phyloP scores from a whole-genome alignment of 106 monocot genomes.

The Allium fistulosum region DNA sequence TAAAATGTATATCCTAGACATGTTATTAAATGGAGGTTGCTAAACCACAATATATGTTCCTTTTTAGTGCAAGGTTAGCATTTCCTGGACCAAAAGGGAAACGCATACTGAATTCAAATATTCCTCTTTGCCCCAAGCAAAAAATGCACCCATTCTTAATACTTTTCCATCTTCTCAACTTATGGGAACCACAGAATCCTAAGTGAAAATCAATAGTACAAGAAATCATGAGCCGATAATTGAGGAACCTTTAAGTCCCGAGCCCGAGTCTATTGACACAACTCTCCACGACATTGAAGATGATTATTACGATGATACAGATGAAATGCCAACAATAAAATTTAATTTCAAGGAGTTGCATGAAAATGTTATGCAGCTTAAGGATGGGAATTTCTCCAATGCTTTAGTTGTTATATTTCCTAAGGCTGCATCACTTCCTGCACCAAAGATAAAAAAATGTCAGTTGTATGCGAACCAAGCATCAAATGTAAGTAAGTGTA shows the following conservation, averaged over 20 bases:
- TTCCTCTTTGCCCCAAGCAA: conserved; percentile 7
- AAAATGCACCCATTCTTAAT: not conserved
- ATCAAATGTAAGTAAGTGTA: conserved; percentile 36
- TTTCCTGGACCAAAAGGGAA: conserved; percentile 60
- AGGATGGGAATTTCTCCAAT: conserved; percentile 46
- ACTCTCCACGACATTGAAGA: conserved; percentile 51
- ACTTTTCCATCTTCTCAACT: conserved; percentile 25
- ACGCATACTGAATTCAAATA: conserved; percentile 23
- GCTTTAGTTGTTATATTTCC: conserved; percentile 45
- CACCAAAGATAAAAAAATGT: conserved; percentile 61
- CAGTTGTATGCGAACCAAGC: conserved; percentile 49
- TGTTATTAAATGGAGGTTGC: not conserved
- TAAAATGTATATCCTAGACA: not conserved
- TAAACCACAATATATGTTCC: not conserved
- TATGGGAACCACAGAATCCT: conserved; percentile 11
- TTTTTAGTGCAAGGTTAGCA: conserved; percentile 61
- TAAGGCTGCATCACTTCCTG: conserved; percentile 28
- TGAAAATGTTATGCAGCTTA: conserved; percentile 25
- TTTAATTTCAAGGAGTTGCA: conserved; percentile 49
- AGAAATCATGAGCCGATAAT: conserved; percentile 46
- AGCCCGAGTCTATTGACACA: conserved; percentile 34
- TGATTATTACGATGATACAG: conserved; percentile 47
- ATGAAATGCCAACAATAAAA: conserved; percentile 61
- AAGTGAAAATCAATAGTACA: not conserved
- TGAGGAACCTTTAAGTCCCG: conserved; percentile 56